These are phyloP conservation scores for Martiniozyma asiatica DNA, from an alignment of 1,139 yeast species.

Conservation along the genomic window DNA sequence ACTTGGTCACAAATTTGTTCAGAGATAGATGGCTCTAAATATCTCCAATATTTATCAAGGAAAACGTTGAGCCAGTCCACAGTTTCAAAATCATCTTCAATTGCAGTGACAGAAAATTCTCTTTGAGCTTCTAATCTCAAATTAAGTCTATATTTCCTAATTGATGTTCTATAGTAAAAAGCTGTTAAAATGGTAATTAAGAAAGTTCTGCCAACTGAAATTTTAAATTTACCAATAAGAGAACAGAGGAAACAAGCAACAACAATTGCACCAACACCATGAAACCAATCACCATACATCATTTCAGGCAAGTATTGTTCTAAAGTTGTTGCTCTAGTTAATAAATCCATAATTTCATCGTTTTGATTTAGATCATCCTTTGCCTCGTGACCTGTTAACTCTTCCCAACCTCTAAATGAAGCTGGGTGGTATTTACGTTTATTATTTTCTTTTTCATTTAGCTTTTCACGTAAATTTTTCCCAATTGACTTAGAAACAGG, in stretches of 20 bases:
- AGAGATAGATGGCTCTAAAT: conserved; percentile 80
- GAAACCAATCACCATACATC: conserved; percentile 93
- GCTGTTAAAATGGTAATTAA: conserved; percentile 50
- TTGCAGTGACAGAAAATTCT: conserved; percentile 65
- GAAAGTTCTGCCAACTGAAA: conserved; percentile 72
- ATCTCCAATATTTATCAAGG: conserved; percentile 83
- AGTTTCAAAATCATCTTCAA: conserved; percentile 83
- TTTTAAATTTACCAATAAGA: conserved; percentile 64
- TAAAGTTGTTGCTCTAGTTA: conserved; percentile 48
- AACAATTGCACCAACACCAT: conserved; percentile 59
- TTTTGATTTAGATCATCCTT: conserved; percentile 51
- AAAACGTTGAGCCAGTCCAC: conserved; percentile 91
- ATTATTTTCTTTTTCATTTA: conserved; percentile 22
- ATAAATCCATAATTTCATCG: conserved; percentile 59
- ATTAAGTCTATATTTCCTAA: conserved; percentile 62
- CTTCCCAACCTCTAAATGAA: conserved; percentile 84
- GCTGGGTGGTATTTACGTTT: conserved; percentile 50
- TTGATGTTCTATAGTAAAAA: conserved; percentile 68
- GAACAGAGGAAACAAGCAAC: conserved; percentile 63
- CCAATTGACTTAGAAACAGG: conserved; percentile 20
- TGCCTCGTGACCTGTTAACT: conserved; percentile 78
- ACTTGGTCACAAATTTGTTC: conserved; percentile 78
- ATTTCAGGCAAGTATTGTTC: conserved; percentile 64
- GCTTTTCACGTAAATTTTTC: conserved; percentile 19
- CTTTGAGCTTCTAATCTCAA: conserved; percentile 76